Evolutionary conservation across 768 basidiomycete species (phyloP).

Genomic region (Trichaptum fuscoviolaceum): DNA sequence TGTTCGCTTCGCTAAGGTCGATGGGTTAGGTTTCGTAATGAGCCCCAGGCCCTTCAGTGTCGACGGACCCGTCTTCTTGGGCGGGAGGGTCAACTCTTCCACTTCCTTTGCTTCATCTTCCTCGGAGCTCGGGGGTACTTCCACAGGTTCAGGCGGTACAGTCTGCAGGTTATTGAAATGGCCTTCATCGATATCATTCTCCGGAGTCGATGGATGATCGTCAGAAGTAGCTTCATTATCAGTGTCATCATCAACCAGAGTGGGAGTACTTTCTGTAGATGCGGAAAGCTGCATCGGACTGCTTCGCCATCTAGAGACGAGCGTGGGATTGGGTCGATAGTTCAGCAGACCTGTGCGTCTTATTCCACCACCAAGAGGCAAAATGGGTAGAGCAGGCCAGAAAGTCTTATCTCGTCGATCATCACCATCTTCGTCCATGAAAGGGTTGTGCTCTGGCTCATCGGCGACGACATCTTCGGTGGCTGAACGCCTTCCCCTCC

Average conservation of each 20-base stretch:
- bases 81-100: neutral
- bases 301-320: constrained; percentile 2
- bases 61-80: neutral
- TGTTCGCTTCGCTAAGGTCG: constrained; percentile 1
- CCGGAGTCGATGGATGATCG: neutral
- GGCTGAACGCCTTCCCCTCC: neutral
- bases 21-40: neutral
- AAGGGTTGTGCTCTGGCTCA: constrained; percentile 1
- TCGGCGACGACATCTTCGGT: neutral
- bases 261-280: constrained; percentile 1
- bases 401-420: constrained; percentile 4
- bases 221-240: constrained; percentile 1
- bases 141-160: neutral
- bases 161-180: neutral
- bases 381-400: neutral
- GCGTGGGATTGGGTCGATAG: neutral
- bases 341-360: constrained; percentile 1
- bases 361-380: neutral
- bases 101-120: neutral
- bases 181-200: constrained; percentile 2
- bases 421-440: constrained; percentile 4
- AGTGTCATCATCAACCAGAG: constrained; percentile 2
- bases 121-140: neutral
- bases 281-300: neutral
- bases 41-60: neutral